These are phyloP conservation scores for Melastoma candidum DNA, from an alignment of 441 rosid species.

Conservation along the genomic window DNA sequence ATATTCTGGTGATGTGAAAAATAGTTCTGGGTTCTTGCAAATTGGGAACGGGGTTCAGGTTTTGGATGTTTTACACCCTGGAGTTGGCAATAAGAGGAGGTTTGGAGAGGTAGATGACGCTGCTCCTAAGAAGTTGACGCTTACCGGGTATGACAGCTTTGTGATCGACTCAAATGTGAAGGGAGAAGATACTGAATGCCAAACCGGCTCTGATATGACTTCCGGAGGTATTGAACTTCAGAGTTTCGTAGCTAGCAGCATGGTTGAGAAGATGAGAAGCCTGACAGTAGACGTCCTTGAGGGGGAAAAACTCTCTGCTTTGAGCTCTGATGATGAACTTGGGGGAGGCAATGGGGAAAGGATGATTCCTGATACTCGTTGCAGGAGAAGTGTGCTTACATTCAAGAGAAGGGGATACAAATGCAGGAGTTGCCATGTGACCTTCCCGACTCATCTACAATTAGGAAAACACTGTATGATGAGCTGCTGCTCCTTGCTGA, in stretches of 20 bases:
- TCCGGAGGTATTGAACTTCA: not conserved
- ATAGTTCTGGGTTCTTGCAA: not conserved
- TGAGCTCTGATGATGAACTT: not conserved
- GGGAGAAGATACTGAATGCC: not conserved
- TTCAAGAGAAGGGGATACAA: constrained; percentile 2
- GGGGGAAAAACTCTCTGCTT: not conserved
- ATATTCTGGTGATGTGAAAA: not conserved
- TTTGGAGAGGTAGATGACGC: not conserved
- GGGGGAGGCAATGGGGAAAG: not conserved
- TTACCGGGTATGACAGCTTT: not conserved
- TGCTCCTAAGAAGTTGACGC: not conserved
- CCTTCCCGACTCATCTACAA: constrained; percentile 4
- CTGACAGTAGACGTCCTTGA: not conserved
- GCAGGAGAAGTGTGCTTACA: not conserved
- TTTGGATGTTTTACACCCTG: not conserved
- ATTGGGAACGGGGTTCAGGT: not conserved
- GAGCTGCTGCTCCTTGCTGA: constrained; percentile 80
- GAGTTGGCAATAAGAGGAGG: too few species aligned
- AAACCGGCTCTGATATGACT: not conserved
- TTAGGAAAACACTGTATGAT: constrained; percentile 18
- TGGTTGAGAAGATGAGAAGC: not conserved
- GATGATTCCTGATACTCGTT: not conserved
- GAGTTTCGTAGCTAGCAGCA: not conserved
- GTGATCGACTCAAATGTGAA: not conserved
- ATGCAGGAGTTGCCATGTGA: constrained; percentile 6